Evolutionary conservation across 805 yeast species (phyloP).

Genomic region (Myxozyma neglecta): DNA sequence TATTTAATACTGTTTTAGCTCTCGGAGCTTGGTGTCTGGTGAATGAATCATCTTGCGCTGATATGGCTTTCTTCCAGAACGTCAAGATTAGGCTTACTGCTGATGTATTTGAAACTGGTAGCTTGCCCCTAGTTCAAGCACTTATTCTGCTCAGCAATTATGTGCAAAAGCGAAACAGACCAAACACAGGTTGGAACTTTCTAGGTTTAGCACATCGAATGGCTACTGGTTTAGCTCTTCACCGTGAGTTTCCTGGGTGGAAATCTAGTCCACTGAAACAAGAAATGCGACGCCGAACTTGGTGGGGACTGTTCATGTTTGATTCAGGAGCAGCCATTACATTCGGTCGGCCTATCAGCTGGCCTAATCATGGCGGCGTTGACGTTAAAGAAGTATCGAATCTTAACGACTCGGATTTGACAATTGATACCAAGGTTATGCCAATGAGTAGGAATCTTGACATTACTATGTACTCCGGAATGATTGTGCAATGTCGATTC

Average conservation of each 20-base stretch:
- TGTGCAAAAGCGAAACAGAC: slow-evolving; percentile 63
- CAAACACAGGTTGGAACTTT: slow-evolving; percentile 69
- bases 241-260: slow-evolving; percentile 53
- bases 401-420: slow-evolving; percentile 48
- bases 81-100: slow-evolving; percentile 50
- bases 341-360: slow-evolving; percentile 62
- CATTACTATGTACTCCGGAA: slow-evolving; percentile 61
- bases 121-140: slow-evolving; percentile 54
- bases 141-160: slow-evolving; percentile 58
- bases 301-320: slow-evolving; percentile 68
- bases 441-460: slow-evolving; percentile 30
- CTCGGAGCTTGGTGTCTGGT: slow-evolving; percentile 69
- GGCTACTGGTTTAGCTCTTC: slow-evolving; percentile 66
- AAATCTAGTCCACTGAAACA: slow-evolving; percentile 46
- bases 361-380: slow-evolving; percentile 50
- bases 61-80: slow-evolving; percentile 56
- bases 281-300: slow-evolving; percentile 59
- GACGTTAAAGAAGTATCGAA: slow-evolving; percentile 55
- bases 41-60: slow-evolving; percentile 54
- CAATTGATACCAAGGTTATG: slow-evolving; percentile 32
- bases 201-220: slow-evolving; percentile 63
- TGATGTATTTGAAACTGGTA: slow-evolving; percentile 60
- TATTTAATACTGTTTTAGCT: slow-evolving; percentile 59
- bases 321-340: slow-evolving; percentile 65
- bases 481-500: slow-evolving; percentile 56